These are phyloP conservation scores for Penicillium flavigenum DNA, from an alignment of 495 filamentous ascomycete genomes.

Conservation along the genomic window DNA sequence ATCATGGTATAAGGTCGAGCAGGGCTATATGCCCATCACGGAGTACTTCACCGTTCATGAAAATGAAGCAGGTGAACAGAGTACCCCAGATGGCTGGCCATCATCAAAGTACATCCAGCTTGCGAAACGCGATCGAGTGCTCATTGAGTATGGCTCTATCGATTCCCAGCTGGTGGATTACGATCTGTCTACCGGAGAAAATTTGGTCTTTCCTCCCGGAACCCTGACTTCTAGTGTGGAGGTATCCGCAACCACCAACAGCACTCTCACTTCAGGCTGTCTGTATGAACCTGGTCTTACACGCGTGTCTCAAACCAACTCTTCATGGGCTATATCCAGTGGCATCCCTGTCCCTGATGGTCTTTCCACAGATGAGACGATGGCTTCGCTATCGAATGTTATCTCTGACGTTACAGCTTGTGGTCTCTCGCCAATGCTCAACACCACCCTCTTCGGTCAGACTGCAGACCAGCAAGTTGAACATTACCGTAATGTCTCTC, in stretches of 20 bases:
- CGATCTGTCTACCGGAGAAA: slow-evolving; percentile 43
- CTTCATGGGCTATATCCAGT: slow-evolving; percentile 56
- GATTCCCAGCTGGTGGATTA: slow-evolving; percentile 58
- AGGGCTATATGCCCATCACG: slow-evolving; percentile 45
- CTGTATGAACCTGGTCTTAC: slow-evolving; percentile 44
- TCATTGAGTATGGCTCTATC: slow-evolving; percentile 55
- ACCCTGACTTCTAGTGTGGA: slow-evolving; percentile 36
- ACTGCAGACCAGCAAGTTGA: slow-evolving; percentile 48
- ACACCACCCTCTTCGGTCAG: slow-evolving; percentile 50
- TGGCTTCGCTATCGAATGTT: slow-evolving; percentile 30
- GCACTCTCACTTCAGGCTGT: slow-evolving; percentile 50
- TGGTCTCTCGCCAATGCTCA: slow-evolving; percentile 58
- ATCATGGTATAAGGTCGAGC: slow-evolving; percentile 55
- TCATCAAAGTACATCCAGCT: slow-evolving; percentile 56
- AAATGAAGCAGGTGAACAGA: slow-evolving; percentile 36
- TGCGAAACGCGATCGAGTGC: slow-evolving; percentile 46
- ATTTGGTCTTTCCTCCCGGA: slow-evolving; percentile 44
- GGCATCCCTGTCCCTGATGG: slow-evolving; percentile 30
- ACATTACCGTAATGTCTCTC: slow-evolving; percentile 52
- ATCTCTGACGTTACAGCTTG: slow-evolving; percentile 51
- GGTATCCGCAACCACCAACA: slow-evolving; percentile 30
- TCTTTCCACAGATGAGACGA: slow-evolving; percentile 35
- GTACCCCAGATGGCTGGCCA: slow-evolving; percentile 64
- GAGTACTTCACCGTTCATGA: slow-evolving; percentile 52
- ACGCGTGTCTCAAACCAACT: slow-evolving; percentile 46